Evolutionary conservation across 2,329 filamentous ascomycete genomes (phyloP).

Genomic region (Colletotrichum shisoi): DNA sequence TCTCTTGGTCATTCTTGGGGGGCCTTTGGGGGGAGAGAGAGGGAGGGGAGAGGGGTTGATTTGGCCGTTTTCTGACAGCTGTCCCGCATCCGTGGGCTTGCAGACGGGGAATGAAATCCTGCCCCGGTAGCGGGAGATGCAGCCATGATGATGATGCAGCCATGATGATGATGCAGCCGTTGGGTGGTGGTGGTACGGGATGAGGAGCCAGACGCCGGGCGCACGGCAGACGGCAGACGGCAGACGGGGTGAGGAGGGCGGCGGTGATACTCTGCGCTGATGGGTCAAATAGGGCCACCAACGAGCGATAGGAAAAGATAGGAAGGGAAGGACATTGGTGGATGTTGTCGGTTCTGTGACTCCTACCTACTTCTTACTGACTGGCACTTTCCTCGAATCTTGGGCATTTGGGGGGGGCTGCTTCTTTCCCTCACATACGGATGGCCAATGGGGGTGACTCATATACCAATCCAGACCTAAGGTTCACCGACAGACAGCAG

Average conservation of each 20-base stretch:
- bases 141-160: neutral
- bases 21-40: too few relatives aligned
- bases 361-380: neutral
- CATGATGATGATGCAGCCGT: neutral
- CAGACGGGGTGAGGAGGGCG: too few relatives aligned
- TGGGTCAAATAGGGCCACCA: too few relatives aligned
- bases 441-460: conserved; percentile 24
- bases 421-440: conserved; percentile 7
- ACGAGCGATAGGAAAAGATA: conserved; percentile 11
- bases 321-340: neutral
- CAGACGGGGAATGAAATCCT: neutral
- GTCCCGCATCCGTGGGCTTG: conserved; percentile 1
- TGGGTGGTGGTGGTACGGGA: neutral
- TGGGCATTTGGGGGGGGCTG: too few relatives aligned
- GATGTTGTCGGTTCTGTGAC: neutral
- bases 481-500: neutral
- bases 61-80: conserved; percentile 11
- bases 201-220: too few relatives aligned
- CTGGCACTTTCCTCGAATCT: conserved; percentile 4
- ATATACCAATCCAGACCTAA: conserved; percentile 20
- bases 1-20: neutral
- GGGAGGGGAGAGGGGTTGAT: too few relatives aligned
- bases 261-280: neutral
- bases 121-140: neutral
- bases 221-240: too few relatives aligned